These are phyloP conservation scores for Silene latifolia DNA, from an alignment of 148 eudicot species.

Conservation along the genomic window DNA sequence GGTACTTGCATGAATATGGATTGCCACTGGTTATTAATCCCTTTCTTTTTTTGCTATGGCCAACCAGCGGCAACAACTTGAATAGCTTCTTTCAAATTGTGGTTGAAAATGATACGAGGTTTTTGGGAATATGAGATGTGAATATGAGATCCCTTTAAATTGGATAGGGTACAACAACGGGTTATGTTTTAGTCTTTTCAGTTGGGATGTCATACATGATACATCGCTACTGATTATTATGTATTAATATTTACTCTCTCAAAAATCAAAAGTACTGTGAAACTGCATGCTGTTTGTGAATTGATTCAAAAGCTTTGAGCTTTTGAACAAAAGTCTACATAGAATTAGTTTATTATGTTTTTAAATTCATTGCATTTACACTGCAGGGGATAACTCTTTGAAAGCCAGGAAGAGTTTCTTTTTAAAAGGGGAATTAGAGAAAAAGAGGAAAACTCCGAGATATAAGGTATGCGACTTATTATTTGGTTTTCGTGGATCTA, in stretches of 20 bases:
- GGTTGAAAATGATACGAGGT: neutral
- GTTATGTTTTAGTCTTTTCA: neutral
- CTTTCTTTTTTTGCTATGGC: neutral
- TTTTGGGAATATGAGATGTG: neutral
- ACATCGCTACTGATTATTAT: neutral
- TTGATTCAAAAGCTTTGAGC: neutral
- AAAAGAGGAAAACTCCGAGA: conserved; percentile 45
- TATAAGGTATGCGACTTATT: conserved; percentile 55
- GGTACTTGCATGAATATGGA: neutral
- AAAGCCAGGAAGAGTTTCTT: conserved; percentile 56
- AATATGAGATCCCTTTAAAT: neutral
- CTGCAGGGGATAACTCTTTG: conserved; percentile 46
- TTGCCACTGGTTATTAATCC: neutral
- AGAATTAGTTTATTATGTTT: conserved; percentile 6
- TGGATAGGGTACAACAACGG: neutral
- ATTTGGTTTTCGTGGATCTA: neutral
- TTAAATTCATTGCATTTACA: conserved; percentile 1
- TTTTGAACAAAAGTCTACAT: neutral
- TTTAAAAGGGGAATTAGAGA: conserved; percentile 59
- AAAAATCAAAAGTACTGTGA: neutral
- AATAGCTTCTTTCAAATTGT: neutral
- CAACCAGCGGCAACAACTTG: neutral
- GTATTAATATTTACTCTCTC: neutral
- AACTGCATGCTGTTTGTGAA: neutral
- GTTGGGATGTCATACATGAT: neutral